Percentiles rank a stretch among this genome's conserved stretches.
Conservation (phyloP, 1,284 basidiomycete genomes). For the Sporisorium iseilematis-ciliati region DNA sequence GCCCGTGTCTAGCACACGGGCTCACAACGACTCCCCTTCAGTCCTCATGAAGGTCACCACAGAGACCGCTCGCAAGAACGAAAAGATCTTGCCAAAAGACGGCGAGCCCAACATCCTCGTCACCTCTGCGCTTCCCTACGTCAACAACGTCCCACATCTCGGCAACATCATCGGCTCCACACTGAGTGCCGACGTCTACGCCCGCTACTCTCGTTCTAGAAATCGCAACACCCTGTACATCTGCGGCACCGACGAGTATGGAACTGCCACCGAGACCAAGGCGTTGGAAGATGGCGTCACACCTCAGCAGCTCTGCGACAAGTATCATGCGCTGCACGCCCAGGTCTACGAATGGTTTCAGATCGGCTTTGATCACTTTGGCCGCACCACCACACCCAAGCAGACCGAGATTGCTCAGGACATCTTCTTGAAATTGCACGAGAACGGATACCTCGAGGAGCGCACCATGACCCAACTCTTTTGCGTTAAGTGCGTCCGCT, state of each 20-base stretch:
- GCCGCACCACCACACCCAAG: constrained; percentile 88
- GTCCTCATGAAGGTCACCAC: constrained; percentile 64
- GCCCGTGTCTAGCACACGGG: constrained; percentile 47
- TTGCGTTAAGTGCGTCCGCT: constrained; percentile 63
- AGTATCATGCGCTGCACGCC: constrained; percentile 89
- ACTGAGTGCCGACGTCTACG: constrained; percentile 95
- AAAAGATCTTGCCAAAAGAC: constrained; percentile 62
- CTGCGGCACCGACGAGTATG: constrained; percentile 99
- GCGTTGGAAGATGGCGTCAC: constrained; percentile 92
- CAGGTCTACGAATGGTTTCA: constrained; percentile 97
- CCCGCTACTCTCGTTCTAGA: constrained; percentile 78
- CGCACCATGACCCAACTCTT: constrained; percentile 66
- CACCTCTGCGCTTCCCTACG: constrained; percentile 94
- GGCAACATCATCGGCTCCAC: constrained; percentile 98
- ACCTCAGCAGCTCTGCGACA: constrained; percentile 89
- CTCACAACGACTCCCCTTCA: constrained; percentile 41
- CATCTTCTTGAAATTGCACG: constrained; percentile 66
- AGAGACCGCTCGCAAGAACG: constrained; percentile 47
- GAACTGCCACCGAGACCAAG: constrained; percentile 97
- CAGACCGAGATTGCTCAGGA: constrained; percentile 79
- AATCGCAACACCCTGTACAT: constrained; percentile 77
- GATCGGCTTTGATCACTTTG: constrained; percentile 93
- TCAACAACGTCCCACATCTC: constrained; percentile 98
- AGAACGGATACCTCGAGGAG: constrained; percentile 68
- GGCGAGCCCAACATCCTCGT: constrained; percentile 76